phyloP scores from a whole-genome alignment of 495 filamentous ascomycete genomes.

The Neohortaea acidophila region DNA sequence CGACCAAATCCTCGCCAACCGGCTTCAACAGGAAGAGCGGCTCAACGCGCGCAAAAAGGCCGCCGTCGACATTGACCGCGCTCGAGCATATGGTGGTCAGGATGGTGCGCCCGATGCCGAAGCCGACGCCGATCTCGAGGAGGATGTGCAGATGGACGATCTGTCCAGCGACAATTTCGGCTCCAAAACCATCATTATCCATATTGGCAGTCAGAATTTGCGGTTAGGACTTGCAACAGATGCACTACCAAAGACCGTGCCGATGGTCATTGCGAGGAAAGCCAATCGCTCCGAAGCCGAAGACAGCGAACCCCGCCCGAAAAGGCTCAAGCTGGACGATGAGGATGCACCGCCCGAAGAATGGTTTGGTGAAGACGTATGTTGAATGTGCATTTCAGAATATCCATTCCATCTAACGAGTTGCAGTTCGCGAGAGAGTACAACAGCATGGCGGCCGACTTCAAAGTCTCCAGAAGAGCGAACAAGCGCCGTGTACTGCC shows the following conservation, averaged over 20 bases:
- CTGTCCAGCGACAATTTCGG: conserved; percentile 32
- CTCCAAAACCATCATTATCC: conserved; percentile 88
- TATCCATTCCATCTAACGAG: background rate
- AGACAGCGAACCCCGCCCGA: conserved; percentile 62
- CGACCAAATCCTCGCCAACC: conserved; percentile 80
- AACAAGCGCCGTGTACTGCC: conserved; percentile 88
- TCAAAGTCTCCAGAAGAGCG: conserved; percentile 75
- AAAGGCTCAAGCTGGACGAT: conserved; percentile 60
- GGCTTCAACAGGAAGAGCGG: conserved; percentile 70
- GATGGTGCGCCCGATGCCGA: conserved; percentile 33
- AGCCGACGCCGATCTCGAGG: conserved; percentile 41
- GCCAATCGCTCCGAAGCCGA: conserved; percentile 65
- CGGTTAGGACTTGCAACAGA: conserved; percentile 87
- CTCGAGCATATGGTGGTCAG: conserved; percentile 51
- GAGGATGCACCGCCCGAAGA: conserved; percentile 48
- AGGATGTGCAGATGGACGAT: conserved; percentile 43
- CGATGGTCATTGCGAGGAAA: conserved; percentile 78
- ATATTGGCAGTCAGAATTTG: conserved; percentile 95
- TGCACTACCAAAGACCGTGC: conserved; percentile 81
- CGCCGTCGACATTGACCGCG: conserved; percentile 75
- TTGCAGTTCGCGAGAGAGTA: conserved; percentile 58
- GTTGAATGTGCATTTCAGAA: no score
- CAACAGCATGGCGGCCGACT: conserved; percentile 62
- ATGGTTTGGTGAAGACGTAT: conserved; percentile 64
- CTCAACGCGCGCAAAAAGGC: conserved; percentile 62